Evolutionary conservation across 495 filamentous ascomycete genomes (phyloP).

Genomic region (Penicillium canariense): DNA sequence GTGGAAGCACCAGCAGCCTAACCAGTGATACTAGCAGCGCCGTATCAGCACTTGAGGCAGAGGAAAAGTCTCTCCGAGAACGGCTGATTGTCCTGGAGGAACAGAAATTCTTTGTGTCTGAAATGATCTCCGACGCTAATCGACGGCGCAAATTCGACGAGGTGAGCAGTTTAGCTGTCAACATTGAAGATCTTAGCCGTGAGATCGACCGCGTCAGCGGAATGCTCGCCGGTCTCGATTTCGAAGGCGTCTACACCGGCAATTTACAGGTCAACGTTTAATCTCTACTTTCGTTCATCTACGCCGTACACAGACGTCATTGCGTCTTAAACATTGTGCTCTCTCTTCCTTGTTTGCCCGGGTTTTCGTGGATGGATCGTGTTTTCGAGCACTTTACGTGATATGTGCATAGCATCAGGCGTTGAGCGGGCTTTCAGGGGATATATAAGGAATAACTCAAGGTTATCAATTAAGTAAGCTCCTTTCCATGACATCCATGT

Average conservation of each 20-base stretch:
- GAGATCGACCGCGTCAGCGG: slow-evolving; percentile 73
- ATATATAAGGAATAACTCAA: slow-evolving; percentile 10
- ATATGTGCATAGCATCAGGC: slow-evolving; percentile 32
- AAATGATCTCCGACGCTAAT: slow-evolving; percentile 83
- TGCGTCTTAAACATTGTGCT: slow-evolving; percentile 7
- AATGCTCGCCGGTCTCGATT: slow-evolving; percentile 49
- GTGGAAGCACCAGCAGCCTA: slow-evolving; percentile 57
- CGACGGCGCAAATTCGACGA: slow-evolving; percentile 86
- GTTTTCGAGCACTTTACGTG: slow-evolving; percentile 18
- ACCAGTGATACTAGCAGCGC: slow-evolving; percentile 60
- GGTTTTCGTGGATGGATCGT: background rate
- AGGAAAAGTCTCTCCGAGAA: slow-evolving; percentile 85
- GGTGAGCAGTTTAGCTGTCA: slow-evolving; percentile 72
- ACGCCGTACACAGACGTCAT: slow-evolving; percentile 13
- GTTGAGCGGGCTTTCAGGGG: slow-evolving; percentile 15
- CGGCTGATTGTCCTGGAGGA: slow-evolving; percentile 88
- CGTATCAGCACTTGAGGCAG: slow-evolving; percentile 71
- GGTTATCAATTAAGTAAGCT: background rate
- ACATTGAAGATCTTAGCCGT: slow-evolving; percentile 76
- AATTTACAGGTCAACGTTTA: slow-evolving; percentile 21
- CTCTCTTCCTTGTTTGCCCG: slow-evolving; percentile 3
- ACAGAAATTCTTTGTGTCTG: slow-evolving; percentile 85
- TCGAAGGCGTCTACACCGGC: slow-evolving; percentile 49
- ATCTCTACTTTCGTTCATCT: slow-evolving; percentile 6
- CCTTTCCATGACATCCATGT: background rate